Base-by-base conservation (phyloP, 2,329 filamentous ascomycete species). In the Neofusicoccum ribis region DNA sequence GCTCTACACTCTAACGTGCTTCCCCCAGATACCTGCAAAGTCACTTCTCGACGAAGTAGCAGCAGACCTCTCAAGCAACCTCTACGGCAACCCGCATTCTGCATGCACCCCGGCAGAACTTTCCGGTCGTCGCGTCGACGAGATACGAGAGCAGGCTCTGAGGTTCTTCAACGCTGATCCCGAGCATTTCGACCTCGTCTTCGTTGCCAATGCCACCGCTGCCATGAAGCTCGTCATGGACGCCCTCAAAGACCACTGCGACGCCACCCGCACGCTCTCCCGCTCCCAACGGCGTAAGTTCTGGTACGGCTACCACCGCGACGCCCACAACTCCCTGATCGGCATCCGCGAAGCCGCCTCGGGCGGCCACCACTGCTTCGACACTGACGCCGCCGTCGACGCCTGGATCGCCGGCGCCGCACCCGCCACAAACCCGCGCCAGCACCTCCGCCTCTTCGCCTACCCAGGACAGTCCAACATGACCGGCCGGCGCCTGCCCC, bases 391-490 rank as follows among this genome's bases (percentile, higher is more conserved):
- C 0, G 87, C 87, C 54, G 85, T 96, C 7, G 80, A 88, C 15
- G 70, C 75, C 1, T 96, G 91, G 90, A 79, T 93, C 6, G 73
- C 77, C 3, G 54, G 39, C 77, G 72, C n/a, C 15, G 6, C 20
- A 34, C 17, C 36, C 5, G n/a, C 5, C 12, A 41, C 31, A n/a
- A 23, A 34, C 17, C 34, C 11, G 79, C 88, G 9, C 82, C 86
- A 17, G 82, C 81, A 69, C 78, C 80, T 11, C 85, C 88, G 61
- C 44, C 76, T 91, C 1, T 92, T 98, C 75, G 91, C 92, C 31
- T 97, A 92, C 74, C 91, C 93, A 7, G 93, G 89, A 2, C 94
- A 98, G 74, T 97, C 93, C 43, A 97, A 97, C 73, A 91, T 97
- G 90, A 90, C 94, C 68, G 94, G 94, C 3, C 85, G 84, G 17